Conservation (phyloP, 164 flowering plant species). For the Vitis amurensis region DNA sequence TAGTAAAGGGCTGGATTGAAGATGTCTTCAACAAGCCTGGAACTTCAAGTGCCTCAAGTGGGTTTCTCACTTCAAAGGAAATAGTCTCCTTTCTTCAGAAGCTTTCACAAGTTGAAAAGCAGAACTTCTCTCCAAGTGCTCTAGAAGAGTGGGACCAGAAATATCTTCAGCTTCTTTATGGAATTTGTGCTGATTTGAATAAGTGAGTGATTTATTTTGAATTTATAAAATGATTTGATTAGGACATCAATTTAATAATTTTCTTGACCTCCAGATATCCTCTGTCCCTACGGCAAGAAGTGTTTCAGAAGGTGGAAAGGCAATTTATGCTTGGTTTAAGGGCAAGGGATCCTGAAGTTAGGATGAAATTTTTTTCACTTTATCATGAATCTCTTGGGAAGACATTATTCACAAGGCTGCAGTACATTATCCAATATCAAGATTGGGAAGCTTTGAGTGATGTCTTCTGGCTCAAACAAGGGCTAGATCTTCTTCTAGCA, state of each 20-base stretch:
- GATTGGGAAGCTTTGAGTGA: constrained; percentile 98
- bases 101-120: constrained; percentile 95
- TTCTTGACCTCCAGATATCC: constrained; percentile 57
- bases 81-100: constrained; percentile 85
- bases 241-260: constrained; percentile 1
- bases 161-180: constrained; percentile 94
- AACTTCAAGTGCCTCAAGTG: constrained; percentile 42
- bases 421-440: constrained; percentile 88
- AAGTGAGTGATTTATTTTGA: constrained; percentile 47
- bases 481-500: constrained; percentile 96
- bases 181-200: constrained; percentile 82
- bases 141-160: constrained; percentile 90
- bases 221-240: constrained; percentile 5
- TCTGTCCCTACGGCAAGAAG: constrained; percentile 71
- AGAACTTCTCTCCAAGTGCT: constrained; percentile 50
- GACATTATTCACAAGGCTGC: constrained; percentile 80
- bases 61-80: constrained; percentile 73
- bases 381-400: constrained; percentile 91
- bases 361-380: constrained; percentile 74
- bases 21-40: constrained; percentile 62
- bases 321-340: constrained; percentile 94
- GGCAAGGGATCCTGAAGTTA: constrained; percentile 85
- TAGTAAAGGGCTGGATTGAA: constrained; percentile 89
- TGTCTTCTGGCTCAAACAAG: constrained; percentile 99
- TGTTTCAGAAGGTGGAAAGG: constrained; percentile 89